Evolutionary conservation across 2,329 filamentous ascomycete genomes (phyloP).

Genomic region (Fusarium vanettenii): DNA sequence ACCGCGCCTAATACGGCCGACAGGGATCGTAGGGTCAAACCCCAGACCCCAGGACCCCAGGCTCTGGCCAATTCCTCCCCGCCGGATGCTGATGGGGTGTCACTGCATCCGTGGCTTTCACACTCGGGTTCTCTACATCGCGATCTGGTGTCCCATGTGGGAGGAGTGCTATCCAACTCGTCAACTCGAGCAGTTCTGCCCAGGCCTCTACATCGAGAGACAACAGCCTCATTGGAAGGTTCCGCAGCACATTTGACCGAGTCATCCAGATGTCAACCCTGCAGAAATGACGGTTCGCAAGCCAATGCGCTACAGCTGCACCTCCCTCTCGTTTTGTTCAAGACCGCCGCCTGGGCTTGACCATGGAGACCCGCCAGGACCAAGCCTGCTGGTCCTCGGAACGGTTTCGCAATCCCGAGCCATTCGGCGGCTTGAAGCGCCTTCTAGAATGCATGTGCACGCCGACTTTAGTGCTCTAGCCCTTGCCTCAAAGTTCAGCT

Average conservation of each 20-base stretch:
- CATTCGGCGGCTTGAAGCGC: slow-evolving; percentile 11
- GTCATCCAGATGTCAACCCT: slow-evolving; percentile 10
- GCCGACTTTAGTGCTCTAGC: slow-evolving; percentile 2
- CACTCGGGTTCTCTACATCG: neutral
- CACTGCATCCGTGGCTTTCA: slow-evolving; percentile 19
- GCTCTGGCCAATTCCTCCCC: slow-evolving; percentile 11
- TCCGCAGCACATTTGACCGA: slow-evolving; percentile 5
- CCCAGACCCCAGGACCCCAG: slow-evolving; percentile 29
- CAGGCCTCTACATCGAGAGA: neutral
- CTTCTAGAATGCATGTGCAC: slow-evolving; percentile 30
- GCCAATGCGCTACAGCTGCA: slow-evolving; percentile 33
- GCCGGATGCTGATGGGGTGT: slow-evolving; percentile 20
- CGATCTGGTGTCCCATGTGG: slow-evolving; percentile 21
- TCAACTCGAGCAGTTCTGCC: neutral
- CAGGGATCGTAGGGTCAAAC: slow-evolving; percentile 19
- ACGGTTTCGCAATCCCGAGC: slow-evolving; percentile 10
- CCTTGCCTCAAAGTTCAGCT: slow-evolving; percentile 31
- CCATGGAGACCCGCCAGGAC: slow-evolving; percentile 18
- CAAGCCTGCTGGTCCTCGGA: slow-evolving; percentile 22
- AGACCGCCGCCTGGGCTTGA: slow-evolving; percentile 28
- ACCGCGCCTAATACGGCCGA: slow-evolving; percentile 10
- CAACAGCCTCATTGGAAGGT: neutral
- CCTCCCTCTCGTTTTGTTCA: slow-evolving; percentile 18
- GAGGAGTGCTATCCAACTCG: neutral
- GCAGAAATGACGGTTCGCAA: slow-evolving; percentile 29